Conservation (phyloP, 169 alveolate species). For the Besnoitia besnoiti region DNA sequence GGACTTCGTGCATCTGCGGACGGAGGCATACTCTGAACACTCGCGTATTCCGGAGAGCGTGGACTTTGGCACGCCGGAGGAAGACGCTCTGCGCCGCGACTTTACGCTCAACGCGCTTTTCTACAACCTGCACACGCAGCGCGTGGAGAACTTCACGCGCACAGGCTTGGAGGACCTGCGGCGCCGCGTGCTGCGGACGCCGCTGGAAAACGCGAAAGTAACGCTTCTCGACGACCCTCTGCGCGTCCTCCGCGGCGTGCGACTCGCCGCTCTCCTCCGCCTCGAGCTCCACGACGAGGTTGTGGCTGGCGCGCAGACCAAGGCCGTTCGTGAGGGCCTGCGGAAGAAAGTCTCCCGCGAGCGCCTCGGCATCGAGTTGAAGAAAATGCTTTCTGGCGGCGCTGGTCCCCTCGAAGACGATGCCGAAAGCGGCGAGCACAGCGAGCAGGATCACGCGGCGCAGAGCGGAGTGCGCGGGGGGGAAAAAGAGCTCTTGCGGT, state of each 20-base stretch:
- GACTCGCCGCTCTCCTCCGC: constrained; percentile 88
- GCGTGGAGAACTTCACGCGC: constrained; percentile 96
- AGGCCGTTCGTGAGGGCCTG: constrained; percentile 58
- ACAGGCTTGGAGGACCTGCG: constrained; percentile 84
- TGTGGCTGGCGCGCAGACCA: constrained; percentile 37
- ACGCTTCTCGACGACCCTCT: constrained; percentile 98
- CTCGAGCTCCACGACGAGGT: not conserved
- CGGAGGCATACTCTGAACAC: constrained; percentile 93
- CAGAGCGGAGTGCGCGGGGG: not conserved
- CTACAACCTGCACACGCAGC: constrained; percentile 91
- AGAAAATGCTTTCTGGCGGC: constrained; percentile 67
- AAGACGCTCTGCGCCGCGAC: constrained; percentile 97
- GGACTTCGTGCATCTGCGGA: constrained; percentile 96
- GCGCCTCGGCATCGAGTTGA: constrained; percentile 72
- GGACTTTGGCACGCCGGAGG: constrained; percentile 68
- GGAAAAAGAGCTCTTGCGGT: not conserved
- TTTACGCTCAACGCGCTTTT: constrained; percentile 96
- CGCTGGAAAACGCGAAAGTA: constrained; percentile 87
- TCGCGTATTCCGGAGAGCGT: constrained; percentile 94
- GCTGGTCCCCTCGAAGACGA: not conserved
- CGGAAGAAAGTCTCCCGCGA: constrained; percentile 70
- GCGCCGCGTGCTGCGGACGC: constrained; percentile 92
- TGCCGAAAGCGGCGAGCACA: not conserved
- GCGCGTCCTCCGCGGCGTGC: constrained; percentile 95
- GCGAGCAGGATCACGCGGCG: not conserved